Percentiles rank a stretch among this genome's conserved stretches.
phyloP scores from a whole-genome alignment of 495 filamentous ascomycete species.

The Chaetomium tenue region DNA sequence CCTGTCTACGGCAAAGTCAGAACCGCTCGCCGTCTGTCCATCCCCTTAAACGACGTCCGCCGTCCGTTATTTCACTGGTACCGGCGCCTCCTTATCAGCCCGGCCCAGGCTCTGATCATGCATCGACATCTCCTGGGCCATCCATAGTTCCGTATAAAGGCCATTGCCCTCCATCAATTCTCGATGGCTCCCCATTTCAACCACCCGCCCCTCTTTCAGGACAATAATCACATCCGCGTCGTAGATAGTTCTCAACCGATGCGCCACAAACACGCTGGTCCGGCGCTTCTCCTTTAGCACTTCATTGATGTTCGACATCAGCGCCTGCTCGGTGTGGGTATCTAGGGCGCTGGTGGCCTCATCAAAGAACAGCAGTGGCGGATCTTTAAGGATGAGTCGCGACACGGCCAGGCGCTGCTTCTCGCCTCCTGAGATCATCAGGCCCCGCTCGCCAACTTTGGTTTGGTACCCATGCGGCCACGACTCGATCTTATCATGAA shows the following conservation, averaged over 20 bases:
- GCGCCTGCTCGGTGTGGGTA: slow-evolving; percentile 89
- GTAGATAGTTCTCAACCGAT: slow-evolving; percentile 86
- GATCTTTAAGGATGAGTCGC: slow-evolving; percentile 84
- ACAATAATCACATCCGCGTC: slow-evolving; percentile 96
- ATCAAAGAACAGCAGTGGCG: slow-evolving; percentile 91
- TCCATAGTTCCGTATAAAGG: slow-evolving; percentile 89
- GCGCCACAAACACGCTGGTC: slow-evolving; percentile 92
- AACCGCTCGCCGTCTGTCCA: too few relatives aligned
- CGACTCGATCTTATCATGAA: slow-evolving; percentile 74
- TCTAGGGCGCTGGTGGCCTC: slow-evolving; percentile 96
- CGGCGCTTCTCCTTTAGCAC: slow-evolving; percentile 84
- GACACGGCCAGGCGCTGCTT: slow-evolving; percentile 92
- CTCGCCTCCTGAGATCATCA: slow-evolving; percentile 98
- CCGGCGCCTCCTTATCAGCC: too few relatives aligned
- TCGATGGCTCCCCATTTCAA: slow-evolving; percentile 81
- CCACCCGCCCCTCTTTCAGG: slow-evolving; percentile 75
- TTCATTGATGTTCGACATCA: slow-evolving; percentile 90
- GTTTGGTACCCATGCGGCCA: slow-evolving; percentile 88
- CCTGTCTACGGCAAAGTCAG: too few relatives aligned
- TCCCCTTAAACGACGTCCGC: too few relatives aligned
- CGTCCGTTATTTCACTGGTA: too few relatives aligned
- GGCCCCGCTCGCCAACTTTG: slow-evolving; percentile 89
- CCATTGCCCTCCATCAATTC: slow-evolving; percentile 77
- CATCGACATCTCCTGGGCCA: slow-evolving; percentile 36
- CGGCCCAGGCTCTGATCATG: slow-evolving; percentile 1